Base-by-base conservation (phyloP, 177 flowering plant species). In the Telopea speciosissima region DNA sequence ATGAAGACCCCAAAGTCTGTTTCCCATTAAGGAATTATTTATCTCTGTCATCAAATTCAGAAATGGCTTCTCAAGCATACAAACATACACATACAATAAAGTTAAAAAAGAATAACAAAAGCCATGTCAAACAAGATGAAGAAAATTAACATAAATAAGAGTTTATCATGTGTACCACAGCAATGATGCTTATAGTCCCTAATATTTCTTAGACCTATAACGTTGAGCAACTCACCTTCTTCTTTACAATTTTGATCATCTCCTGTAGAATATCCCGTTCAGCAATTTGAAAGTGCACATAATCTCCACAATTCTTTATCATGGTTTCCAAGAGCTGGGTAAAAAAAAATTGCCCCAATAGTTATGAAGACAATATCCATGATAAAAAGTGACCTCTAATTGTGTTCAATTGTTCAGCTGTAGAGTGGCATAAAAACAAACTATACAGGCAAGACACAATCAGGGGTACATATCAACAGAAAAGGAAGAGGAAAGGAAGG, bases 291-390 rank as follows among this genome's bases (percentile, higher is more conserved):
- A 82, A 78, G 79, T 91, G 97, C 54, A 91, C 83, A 74, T 76
- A 76, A 68, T 90, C 95, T 11, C 95, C 88, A 69, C 97, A 90
- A 71, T 91, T 91, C 84, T 91, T 88, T 70, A 90, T 90, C 88
- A 91, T 85, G 21, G 93, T 90, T 80, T 91, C 97, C 84, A 91
- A 73, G 67, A 91, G 89, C 97, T 91, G 69, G 73, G 79, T 40
- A 69, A n/a, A 58, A 64, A 71, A 44, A 70, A 36, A 36, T 36
- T 36, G 40, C 40, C 0, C 24, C 58, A 8, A 65, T 45, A 64
- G 26, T 12, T 26, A 71, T 26, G 10, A 49, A 49, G 17, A 49
- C 19, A 8, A 49, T 49, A 49, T 49, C 54, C 54, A 49, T 17
- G 17, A 49, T 16, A 49, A 12, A 12, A 36, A 36, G 40, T 36